These are phyloP conservation scores for Dichomitus squalens DNA, from an alignment of 1,284 basidiomycete species.

Conservation along the genomic window DNA sequence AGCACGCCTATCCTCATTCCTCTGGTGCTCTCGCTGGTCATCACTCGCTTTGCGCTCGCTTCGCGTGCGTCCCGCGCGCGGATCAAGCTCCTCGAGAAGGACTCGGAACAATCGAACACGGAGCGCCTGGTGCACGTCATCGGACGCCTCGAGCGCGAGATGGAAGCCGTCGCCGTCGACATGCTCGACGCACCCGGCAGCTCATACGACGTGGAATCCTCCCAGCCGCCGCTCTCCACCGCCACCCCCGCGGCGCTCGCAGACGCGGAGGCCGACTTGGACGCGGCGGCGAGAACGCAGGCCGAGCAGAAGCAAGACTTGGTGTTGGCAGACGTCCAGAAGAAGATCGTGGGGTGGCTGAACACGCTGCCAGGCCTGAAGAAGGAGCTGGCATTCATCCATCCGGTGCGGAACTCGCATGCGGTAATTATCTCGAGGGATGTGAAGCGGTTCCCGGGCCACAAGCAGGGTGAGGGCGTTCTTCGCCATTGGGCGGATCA, in stretches of 20 bases:
- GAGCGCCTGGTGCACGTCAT: constrained; percentile 55
- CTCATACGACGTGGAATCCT: neutral
- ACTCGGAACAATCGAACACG: constrained; percentile 37
- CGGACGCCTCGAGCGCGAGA: constrained; percentile 54
- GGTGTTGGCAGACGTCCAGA: constrained; percentile 57
- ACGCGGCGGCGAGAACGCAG: neutral
- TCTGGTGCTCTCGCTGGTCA: constrained; percentile 49
- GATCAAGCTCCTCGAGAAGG: constrained; percentile 59
- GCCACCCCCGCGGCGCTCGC: neutral
- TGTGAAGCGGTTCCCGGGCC: constrained; percentile 54
- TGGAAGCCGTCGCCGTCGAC: constrained; percentile 59
- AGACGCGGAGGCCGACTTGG: neutral
- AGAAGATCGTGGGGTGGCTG: constrained; percentile 50
- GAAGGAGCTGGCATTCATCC: constrained; percentile 69
- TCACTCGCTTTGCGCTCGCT: constrained; percentile 56
- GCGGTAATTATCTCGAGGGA: constrained; percentile 71
- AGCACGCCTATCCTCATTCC: constrained; percentile 70
- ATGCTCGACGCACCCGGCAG: constrained; percentile 36
- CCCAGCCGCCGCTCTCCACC: neutral
- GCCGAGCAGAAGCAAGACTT: constrained; percentile 33
- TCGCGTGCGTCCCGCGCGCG: constrained; percentile 59
- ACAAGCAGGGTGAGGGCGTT: constrained; percentile 62
- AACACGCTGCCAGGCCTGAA: constrained; percentile 67
- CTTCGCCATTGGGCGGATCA: constrained; percentile 71
- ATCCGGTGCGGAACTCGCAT: constrained; percentile 62